These are phyloP conservation scores for Tillandsia leiboldiana DNA, from an alignment of 176 grass and related monocot species.

Conservation along the genomic window DNA sequence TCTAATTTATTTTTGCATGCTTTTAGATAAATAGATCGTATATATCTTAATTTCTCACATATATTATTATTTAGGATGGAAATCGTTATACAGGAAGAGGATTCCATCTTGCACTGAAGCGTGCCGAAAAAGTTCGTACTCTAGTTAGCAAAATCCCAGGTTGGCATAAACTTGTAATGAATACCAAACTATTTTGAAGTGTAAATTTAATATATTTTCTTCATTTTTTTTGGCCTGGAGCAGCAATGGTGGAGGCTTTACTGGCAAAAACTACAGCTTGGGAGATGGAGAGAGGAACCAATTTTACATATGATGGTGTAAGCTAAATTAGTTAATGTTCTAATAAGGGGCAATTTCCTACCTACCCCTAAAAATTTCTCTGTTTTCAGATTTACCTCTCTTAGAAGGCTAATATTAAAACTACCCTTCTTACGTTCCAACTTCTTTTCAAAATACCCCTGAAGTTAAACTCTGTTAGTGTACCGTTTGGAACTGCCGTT, in stretches of 20 bases:
- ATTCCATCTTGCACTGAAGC: constrained; percentile 47
- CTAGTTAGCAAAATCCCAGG: constrained; percentile 74
- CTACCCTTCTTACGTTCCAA: too few relatives aligned
- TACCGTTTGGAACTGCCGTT: too few relatives aligned
- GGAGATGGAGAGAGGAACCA: constrained; percentile 49
- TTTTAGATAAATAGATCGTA: too few relatives aligned
- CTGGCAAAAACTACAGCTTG: constrained; percentile 41
- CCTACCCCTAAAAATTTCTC: too few relatives aligned
- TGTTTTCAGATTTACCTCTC: too few relatives aligned
- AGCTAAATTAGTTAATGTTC: neutral
- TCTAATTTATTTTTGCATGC: neutral
- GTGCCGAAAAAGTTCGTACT: constrained; percentile 62
- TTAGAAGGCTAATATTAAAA: too few relatives aligned
- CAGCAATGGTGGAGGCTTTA: constrained; percentile 65
- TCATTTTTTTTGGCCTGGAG: neutral
- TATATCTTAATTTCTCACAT: neutral
- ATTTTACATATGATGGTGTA: constrained; percentile 73
- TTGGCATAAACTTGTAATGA: constrained; percentile 6
- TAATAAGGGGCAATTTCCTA: too few relatives aligned
- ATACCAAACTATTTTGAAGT: neutral
- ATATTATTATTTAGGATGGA: constrained; percentile 34
- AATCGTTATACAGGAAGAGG: constrained; percentile 72
- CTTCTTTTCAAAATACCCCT: too few relatives aligned
- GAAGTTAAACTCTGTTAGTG: too few relatives aligned
- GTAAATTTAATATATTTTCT: neutral